phyloP scores from a whole-genome alignment of 2,329 filamentous ascomycete genomes.

The Dothistroma pini region DNA sequence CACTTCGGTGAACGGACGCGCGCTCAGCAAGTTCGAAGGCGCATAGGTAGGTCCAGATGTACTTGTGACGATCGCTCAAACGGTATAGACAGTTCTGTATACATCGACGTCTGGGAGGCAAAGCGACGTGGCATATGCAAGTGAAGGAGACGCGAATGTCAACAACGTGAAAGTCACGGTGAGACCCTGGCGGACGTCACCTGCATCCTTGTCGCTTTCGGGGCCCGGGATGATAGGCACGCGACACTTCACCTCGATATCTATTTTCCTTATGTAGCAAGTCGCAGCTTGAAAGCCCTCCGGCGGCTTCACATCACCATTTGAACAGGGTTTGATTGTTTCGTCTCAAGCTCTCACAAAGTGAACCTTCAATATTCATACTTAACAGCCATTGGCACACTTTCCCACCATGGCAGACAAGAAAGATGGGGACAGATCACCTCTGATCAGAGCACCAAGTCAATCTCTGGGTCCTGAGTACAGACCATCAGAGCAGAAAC shows the following conservation, averaged over 20 bases:
- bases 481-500: slow-evolving; percentile 70
- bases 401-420: not conserved
- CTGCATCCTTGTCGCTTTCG: not conserved
- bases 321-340: not conserved
- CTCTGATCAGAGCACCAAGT: slow-evolving; percentile 39
- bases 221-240: not conserved
- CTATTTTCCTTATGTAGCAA: not conserved
- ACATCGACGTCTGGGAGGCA: not conserved
- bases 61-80: not conserved
- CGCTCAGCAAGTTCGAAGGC: not conserved
- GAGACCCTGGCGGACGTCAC: slow-evolving; percentile 1
- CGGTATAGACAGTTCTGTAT: not conserved
- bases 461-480: slow-evolving; percentile 78
- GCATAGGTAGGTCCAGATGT: not conserved
- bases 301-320: not conserved
- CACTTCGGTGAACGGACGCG: not conserved
- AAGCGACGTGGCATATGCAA: not conserved
- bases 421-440: slow-evolving; percentile 13
- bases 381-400: not conserved
- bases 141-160: not conserved
- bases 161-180: not conserved
- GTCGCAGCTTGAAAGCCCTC: not conserved
- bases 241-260: slow-evolving; percentile 1
- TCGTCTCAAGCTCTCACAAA: not conserved
- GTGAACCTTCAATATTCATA: not conserved